A percentile compares a stretch with the other conserved stretches of the same genome.
phyloP scores from a whole-genome alignment of 1,284 basidiomycete species.

The Omphalotus olearius region DNA sequence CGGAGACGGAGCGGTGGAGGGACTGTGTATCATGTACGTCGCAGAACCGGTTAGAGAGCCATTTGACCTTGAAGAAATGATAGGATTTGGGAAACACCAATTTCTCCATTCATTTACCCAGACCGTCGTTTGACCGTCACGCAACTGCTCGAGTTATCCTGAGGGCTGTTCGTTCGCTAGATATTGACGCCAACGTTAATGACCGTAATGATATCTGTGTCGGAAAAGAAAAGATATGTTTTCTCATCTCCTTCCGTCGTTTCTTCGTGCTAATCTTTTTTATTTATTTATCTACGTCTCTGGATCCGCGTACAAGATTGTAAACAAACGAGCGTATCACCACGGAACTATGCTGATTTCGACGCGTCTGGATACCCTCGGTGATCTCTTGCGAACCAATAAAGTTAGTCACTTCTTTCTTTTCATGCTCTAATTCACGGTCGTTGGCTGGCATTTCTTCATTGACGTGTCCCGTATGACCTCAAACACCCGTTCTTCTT shows the following conservation, averaged over 20 bases:
- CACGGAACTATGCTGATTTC: conserved; percentile 99
- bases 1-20: conserved; percentile 94
- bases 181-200: conserved; percentile 76
- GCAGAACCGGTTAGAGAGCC: neutral
- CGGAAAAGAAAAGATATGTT: conserved; percentile 80
- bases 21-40: conserved; percentile 90
- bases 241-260: too few relatives aligned
- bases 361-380: conserved; percentile 67
- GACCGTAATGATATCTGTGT: conserved; percentile 90
- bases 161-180: conserved; percentile 73
- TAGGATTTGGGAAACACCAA: conserved; percentile 98
- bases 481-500: too few relatives aligned
- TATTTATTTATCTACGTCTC: conserved; percentile 88
- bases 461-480: too few relatives aligned
- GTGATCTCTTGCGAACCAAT: conserved; percentile 65
- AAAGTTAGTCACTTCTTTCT: conserved; percentile 47
- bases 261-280: too few relatives aligned
- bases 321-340: conserved; percentile 89
- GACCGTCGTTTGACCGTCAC: conserved; percentile 76
- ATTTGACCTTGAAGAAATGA: too few relatives aligned
- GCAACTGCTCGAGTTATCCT: conserved; percentile 79
- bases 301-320: conserved; percentile 97
- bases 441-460: too few relatives aligned
- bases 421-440: neutral
- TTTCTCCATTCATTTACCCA: conserved; percentile 90